Evolutionary conservation across 2,329 filamentous ascomycete species (phyloP).

Genomic region (Penicillium sp.): DNA sequence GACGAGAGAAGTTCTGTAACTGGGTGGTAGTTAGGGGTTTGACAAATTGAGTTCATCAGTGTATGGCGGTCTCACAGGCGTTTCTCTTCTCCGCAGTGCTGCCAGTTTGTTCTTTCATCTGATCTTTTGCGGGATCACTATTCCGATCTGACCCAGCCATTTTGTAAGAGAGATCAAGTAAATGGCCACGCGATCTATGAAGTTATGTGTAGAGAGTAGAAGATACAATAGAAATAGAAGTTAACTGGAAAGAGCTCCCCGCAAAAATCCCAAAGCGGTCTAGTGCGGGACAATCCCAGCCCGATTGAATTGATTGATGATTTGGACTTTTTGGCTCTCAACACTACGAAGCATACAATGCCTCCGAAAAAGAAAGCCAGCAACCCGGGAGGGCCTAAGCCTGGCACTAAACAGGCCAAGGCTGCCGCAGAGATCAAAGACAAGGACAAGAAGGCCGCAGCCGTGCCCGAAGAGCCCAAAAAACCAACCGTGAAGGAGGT

Average conservation of each 20-base stretch:
- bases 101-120: not conserved
- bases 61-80: constrained; percentile 31
- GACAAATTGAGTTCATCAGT: not conserved
- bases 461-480: constrained; percentile 51
- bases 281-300: constrained; percentile 33
- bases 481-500: constrained; percentile 69
- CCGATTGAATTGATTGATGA: not conserved
- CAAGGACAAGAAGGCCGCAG: constrained; percentile 32
- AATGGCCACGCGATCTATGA: not conserved
- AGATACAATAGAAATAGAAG: not conserved
- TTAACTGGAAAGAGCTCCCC: constrained; percentile 12
- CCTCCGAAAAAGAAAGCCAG: constrained; percentile 44
- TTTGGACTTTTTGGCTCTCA: not conserved
- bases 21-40: constrained; percentile 22
- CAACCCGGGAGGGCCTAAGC: constrained; percentile 38
- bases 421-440: constrained; percentile 36
- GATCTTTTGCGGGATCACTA: not conserved
- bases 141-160: constrained; percentile 6
- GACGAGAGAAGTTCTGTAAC: constrained; percentile 58
- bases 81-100: constrained; percentile 35
- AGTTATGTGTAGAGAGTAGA: not conserved
- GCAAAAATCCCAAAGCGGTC: constrained; percentile 26
- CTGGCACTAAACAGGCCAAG: constrained; percentile 43
- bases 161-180: not conserved
- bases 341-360: constrained; percentile 27